phyloP scores from a whole-genome alignment of 441 rosid species.

The Kokia cookei region DNA sequence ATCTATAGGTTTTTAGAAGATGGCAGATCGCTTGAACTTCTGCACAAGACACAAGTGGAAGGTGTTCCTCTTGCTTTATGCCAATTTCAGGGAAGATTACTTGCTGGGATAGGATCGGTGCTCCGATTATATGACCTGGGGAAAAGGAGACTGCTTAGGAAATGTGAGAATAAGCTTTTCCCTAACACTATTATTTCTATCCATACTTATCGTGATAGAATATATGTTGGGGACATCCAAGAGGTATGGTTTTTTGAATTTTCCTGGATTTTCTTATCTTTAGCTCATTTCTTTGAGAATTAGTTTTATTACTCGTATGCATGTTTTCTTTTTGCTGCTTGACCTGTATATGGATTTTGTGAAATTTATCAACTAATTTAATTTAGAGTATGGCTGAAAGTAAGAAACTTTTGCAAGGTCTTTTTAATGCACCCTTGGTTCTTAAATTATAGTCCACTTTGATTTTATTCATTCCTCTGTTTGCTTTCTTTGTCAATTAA shows the following conservation, averaged over 20 bases:
- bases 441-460: background rate
- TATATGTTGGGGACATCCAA: constrained; percentile 89
- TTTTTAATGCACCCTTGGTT: background rate
- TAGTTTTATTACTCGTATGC: background rate
- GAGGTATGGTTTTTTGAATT: constrained; percentile 47
- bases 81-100: constrained; percentile 89
- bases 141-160: constrained; percentile 77
- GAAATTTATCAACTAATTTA: background rate
- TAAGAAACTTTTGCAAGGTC: background rate
- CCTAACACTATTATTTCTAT: constrained; percentile 75
- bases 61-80: constrained; percentile 87
- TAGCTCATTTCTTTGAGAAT: background rate
- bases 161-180: constrained; percentile 91
- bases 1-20: constrained; percentile 89
- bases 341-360: background rate
- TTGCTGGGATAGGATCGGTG: constrained; percentile 86
- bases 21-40: constrained; percentile 76
- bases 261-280: background rate
- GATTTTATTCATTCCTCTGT: background rate
- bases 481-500: background rate
- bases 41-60: constrained; percentile 96
- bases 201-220: constrained; percentile 87
- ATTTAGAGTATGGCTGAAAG: background rate
- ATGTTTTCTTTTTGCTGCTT: constrained; percentile 1
- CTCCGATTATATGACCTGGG: constrained; percentile 93